Percentiles rank a stretch among this genome's conserved stretches.
These are phyloP conservation scores for Candida coleopterorum DNA, from an alignment of 805 yeast species.

Conservation along the genomic window DNA sequence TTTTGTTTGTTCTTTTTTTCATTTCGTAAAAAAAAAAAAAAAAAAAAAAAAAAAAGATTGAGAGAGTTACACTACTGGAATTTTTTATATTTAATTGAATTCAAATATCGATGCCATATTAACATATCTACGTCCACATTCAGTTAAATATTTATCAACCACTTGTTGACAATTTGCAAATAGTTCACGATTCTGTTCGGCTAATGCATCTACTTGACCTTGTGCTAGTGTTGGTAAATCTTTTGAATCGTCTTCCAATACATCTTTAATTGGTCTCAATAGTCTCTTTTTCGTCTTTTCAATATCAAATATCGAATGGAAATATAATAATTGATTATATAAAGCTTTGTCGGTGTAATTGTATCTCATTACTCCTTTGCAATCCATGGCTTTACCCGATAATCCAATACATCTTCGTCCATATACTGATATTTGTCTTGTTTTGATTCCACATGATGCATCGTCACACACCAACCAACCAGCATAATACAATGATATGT, in stretches of 20 bases:
- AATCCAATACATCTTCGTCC: slow-evolving; percentile 79
- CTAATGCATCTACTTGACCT: slow-evolving; percentile 65
- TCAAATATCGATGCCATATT: slow-evolving; percentile 79
- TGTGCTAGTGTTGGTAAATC: slow-evolving; percentile 27
- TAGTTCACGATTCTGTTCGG: slow-evolving; percentile 69
- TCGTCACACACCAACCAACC: slow-evolving; percentile 87
- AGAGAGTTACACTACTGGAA: slow-evolving; percentile 1
- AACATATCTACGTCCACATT: slow-evolving; percentile 86
- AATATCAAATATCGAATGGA: slow-evolving; percentile 73
- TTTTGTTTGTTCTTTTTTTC: not conserved
- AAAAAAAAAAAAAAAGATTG: not conserved
- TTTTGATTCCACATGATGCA: slow-evolving; percentile 67
- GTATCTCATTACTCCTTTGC: slow-evolving; percentile 79
- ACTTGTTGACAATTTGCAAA: slow-evolving; percentile 53
- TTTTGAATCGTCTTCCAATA: slow-evolving; percentile 23
- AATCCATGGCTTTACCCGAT: slow-evolving; percentile 55
- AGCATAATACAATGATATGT: slow-evolving; percentile 74
- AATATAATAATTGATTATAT: slow-evolving; percentile 80
- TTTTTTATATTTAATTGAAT: slow-evolving; percentile 19
- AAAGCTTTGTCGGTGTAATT: slow-evolving; percentile 73
- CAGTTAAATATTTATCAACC: slow-evolving; percentile 66
- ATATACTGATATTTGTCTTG: slow-evolving; percentile 84
- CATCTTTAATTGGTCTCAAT: slow-evolving; percentile 50
- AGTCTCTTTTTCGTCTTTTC: slow-evolving; percentile 62
- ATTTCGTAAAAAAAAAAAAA: too few relatives aligned